Evolutionary conservation across 148 eudicot species (phyloP).

Genomic region (Gaultheria prostrata): DNA sequence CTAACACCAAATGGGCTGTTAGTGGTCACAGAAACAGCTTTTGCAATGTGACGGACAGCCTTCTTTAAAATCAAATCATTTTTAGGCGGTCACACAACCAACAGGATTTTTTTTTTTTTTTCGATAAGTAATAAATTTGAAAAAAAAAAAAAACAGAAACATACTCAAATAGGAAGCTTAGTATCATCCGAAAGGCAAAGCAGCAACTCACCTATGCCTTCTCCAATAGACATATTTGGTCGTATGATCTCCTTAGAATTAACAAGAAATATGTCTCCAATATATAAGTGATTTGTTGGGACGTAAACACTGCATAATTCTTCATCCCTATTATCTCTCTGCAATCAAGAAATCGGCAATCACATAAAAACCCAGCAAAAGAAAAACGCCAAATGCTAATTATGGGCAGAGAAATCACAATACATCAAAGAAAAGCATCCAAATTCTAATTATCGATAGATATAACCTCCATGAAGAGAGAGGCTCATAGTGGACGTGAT

Average conservation of each 20-base stretch:
- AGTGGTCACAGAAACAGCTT: not conserved
- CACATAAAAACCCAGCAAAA: not conserved
- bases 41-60: not conserved
- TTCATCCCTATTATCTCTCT: conserved; percentile 82
- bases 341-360: conserved; percentile 22
- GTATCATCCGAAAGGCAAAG: not conserved
- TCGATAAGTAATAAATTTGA: not conserved
- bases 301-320: conserved; percentile 88
- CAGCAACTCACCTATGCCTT: conserved; percentile 65
- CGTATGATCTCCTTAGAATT: conserved; percentile 75
- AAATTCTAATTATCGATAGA: not conserved
- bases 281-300: conserved; percentile 87
- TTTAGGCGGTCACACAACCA: not conserved
- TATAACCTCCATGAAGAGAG: not conserved
- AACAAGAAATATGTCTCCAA: conserved; percentile 80
- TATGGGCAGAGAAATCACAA: not conserved
- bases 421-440: not conserved
- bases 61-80: not conserved
- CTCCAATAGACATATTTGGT: conserved; percentile 87
- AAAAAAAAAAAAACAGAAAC: no score
- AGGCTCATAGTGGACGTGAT: not conserved
- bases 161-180: not conserved
- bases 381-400: not conserved
- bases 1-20: not conserved
- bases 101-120: not conserved